Conservation (phyloP, 139 green algal genomes). For the Ulvella scutata region DNA sequence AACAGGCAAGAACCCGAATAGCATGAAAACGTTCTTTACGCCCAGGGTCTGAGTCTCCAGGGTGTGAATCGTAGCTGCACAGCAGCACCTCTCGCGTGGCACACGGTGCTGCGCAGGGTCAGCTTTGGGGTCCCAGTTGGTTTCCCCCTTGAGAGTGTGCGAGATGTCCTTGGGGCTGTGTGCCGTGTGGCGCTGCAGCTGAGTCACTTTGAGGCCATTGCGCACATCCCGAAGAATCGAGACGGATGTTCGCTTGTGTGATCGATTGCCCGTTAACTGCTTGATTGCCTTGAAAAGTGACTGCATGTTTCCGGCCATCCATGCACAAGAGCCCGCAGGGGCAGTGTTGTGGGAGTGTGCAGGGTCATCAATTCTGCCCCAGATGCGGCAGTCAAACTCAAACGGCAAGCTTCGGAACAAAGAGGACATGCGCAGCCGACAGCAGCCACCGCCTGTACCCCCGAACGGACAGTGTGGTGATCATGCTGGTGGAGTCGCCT, state of each 20-base stretch:
- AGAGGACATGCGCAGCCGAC: slow-evolving; percentile 35
- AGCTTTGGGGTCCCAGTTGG: too few species aligned
- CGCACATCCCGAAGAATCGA: neutral
- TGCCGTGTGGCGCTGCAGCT: slow-evolving; percentile 36
- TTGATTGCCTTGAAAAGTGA: too few species aligned
- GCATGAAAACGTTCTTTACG: too few species aligned
- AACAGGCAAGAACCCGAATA: too few species aligned
- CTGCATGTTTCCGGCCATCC: too few species aligned
- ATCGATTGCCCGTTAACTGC: too few species aligned
- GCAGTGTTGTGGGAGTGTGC: neutral
- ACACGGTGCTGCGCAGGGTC: too few species aligned
- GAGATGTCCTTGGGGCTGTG: neutral
- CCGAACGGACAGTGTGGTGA: slow-evolving; percentile 63
- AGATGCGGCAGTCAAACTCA: slow-evolving; percentile 35
- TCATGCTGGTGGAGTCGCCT: slow-evolving; percentile 60
- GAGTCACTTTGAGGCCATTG: slow-evolving; percentile 36
- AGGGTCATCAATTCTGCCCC: slow-evolving; percentile 41
- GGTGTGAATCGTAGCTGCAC: too few species aligned
- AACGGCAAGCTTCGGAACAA: slow-evolving; percentile 34
- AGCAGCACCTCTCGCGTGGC: too few species aligned
- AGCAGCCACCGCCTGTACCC: slow-evolving; percentile 48
- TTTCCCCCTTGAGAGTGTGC: too few species aligned
- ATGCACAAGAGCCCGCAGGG: neutral
- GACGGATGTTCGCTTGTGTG: neutral
- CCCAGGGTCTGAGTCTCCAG: too few species aligned